Evolutionary conservation across 2,329 filamentous ascomycete species (phyloP).

Genomic region (Diaporthe ilicicola): DNA sequence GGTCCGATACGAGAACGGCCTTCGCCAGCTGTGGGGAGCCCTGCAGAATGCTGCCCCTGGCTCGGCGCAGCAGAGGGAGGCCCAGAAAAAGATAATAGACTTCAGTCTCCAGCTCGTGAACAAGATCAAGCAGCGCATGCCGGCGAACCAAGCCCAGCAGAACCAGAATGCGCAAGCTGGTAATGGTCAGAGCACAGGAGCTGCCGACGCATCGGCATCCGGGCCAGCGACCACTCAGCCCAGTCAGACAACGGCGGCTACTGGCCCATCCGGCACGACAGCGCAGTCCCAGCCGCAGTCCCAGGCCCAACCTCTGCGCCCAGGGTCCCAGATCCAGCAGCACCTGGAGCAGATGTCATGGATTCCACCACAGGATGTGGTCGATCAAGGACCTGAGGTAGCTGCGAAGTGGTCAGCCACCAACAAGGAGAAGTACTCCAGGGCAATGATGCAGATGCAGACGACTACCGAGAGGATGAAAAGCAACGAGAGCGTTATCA

Average conservation of each 20-base stretch:
- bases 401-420: constrained; percentile 58
- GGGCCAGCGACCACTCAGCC: constrained; percentile 30
- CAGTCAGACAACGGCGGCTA: constrained; percentile 21
- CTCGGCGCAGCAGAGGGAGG: constrained; percentile 57
- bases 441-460: constrained; percentile 61
- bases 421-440: constrained; percentile 55
- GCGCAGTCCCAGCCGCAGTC: constrained; percentile 20
- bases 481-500: constrained; percentile 52
- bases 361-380: constrained; percentile 51
- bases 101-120: constrained; percentile 66
- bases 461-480: constrained; percentile 50
- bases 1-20: constrained; percentile 65
- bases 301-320: constrained; percentile 34
- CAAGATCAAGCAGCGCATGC: constrained; percentile 55
- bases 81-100: constrained; percentile 66
- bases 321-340: constrained; percentile 50
- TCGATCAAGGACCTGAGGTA: constrained; percentile 53
- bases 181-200: constrained; percentile 24
- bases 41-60: constrained; percentile 57
- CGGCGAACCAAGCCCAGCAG: constrained; percentile 38
- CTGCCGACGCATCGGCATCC: constrained; percentile 15
- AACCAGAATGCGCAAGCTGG: constrained; percentile 18
- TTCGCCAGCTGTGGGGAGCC: constrained; percentile 62
- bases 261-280: constrained; percentile 13
- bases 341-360: constrained; percentile 60